Base-by-base conservation (phyloP, 495 filamentous ascomycete genomes). In the Letharia lupina region DNA sequence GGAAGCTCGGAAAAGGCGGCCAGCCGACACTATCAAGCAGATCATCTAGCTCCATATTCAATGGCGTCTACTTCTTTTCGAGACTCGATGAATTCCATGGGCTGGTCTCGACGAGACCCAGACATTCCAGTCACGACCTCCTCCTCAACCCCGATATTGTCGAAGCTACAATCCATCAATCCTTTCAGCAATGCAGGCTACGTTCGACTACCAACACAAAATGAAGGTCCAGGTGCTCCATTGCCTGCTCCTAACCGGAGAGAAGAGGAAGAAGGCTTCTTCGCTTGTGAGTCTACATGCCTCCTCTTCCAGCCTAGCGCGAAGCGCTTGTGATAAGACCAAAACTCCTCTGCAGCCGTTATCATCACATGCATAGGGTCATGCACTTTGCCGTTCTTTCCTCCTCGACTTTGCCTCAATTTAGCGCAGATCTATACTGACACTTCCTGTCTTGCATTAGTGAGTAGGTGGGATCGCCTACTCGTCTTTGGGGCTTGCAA, bases 401-500 rank as follows among this genome's bases (percentile, higher is more conserved):
- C 52, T 65, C 58, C 52, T 56, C 52, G 28, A 63, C 33, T 52
- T 42, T 44, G 15, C 37, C 58, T 54, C 61, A 60, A 35, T 64
- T 57, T 50, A 63, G 56, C 41, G 62, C 54, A 64, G 56, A 65
- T 63, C 64, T 44, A 62, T 66, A 63, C 70, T 69, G 64, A 73
- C 67, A 64, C 58, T 68, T 40, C 18, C 63, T 66, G 42, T 45
- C 62, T 23, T 45, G 28, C 65, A 60, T 65, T 64, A 98, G 94
- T 98, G 80, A 96, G 91, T 76, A 86, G 94, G 75, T 98, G 94
- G 94, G 94, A 98, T 77, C 90, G 94, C 60, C 77, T 98, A 73
- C 81, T 98, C 71, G 84, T 97, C 64, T 98, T 98, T 74, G 87
- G 83, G 63, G 92, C 86, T 70, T 96, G 95, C 80, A 97, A 96